These are phyloP conservation scores for Dactylonectria estremocensis DNA, from an alignment of 2,329 filamentous ascomycete genomes.

Conservation along the genomic window DNA sequence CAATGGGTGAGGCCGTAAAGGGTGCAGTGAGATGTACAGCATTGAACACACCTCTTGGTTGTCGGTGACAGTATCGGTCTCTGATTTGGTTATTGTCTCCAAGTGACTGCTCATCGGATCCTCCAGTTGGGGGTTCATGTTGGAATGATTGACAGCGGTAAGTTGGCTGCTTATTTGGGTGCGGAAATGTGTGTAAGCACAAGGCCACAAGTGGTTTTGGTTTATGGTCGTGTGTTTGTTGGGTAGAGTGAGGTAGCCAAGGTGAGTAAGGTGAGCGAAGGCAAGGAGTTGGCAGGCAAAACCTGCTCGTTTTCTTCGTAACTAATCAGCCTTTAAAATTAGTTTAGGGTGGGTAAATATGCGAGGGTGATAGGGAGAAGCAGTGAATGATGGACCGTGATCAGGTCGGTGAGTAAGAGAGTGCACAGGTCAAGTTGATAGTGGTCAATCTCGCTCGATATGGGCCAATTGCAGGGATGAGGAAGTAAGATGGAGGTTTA, in stretches of 20 bases:
- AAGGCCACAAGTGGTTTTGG: neutral
- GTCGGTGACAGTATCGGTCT: neutral
- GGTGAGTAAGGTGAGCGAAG: neutral
- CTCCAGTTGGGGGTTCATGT: conserved; percentile 2
- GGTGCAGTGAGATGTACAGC: neutral
- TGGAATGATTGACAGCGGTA: neutral
- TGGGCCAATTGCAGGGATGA: conserved; percentile 12
- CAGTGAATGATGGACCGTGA: neutral
- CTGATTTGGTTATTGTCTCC: neutral
- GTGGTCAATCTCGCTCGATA: neutral
- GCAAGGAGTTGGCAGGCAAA: neutral
- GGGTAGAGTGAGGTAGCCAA: neutral
- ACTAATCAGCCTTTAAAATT: neutral
- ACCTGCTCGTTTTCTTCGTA: neutral
- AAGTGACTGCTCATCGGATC: conserved; percentile 4
- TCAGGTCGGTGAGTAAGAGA: neutral
- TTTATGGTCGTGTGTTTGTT: neutral
- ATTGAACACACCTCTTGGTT: conserved; percentile 2
- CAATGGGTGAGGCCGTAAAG: neutral
- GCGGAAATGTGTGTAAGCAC: neutral
- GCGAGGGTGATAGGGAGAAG: neutral
- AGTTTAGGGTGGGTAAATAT: neutral
- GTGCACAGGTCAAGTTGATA: neutral
- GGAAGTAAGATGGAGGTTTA: neutral
- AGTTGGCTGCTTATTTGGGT: conserved; percentile 2